phyloP scores from a whole-genome alignment of 2,329 filamentous ascomycete species.

The Alternaria triticimaculans region DNA sequence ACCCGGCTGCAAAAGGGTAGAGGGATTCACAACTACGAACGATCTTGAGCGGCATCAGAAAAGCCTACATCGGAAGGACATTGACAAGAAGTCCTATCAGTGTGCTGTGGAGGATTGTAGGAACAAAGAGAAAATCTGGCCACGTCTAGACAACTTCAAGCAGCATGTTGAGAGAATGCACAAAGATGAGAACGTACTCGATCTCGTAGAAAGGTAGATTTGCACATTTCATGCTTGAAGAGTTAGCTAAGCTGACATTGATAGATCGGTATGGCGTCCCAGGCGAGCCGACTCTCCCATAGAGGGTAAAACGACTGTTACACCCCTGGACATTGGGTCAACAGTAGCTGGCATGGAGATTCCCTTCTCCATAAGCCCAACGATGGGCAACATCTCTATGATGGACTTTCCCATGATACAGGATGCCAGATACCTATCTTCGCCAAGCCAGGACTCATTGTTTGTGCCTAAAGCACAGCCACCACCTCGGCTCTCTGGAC shows the following conservation, averaged over 20 bases:
- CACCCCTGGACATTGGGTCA: constrained; percentile 39
- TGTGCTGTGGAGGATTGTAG: constrained; percentile 66
- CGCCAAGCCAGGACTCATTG: constrained; percentile 14
- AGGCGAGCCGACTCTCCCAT: constrained; percentile 6
- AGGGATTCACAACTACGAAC: constrained; percentile 80
- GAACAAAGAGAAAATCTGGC: constrained; percentile 74
- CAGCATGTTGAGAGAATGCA: constrained; percentile 78
- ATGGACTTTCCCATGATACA: constrained; percentile 32
- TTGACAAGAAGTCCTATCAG: constrained; percentile 56
- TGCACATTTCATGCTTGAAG: neutral
- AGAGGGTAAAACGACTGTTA: constrained; percentile 20
- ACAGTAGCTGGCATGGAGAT: constrained; percentile 38
- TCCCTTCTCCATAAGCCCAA: constrained; percentile 19
- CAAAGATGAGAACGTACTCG: constrained; percentile 51
- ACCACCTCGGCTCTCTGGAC: neutral
- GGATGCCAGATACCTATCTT: constrained; percentile 22
- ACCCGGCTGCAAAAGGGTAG: constrained; percentile 61
- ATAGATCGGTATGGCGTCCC: constrained; percentile 32
- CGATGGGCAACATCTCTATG: constrained; percentile 16
- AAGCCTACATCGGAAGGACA: constrained; percentile 68
- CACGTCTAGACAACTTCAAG: constrained; percentile 84
- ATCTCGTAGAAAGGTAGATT: constrained; percentile 57
- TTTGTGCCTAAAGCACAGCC: neutral
- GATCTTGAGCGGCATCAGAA: constrained; percentile 81
- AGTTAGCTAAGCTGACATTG: constrained; percentile 18